A percentile compares a stretch with the other conserved stretches of the same genome.
phyloP scores from a whole-genome alignment of 805 yeast genomes.

The Candida odintsovae region DNA sequence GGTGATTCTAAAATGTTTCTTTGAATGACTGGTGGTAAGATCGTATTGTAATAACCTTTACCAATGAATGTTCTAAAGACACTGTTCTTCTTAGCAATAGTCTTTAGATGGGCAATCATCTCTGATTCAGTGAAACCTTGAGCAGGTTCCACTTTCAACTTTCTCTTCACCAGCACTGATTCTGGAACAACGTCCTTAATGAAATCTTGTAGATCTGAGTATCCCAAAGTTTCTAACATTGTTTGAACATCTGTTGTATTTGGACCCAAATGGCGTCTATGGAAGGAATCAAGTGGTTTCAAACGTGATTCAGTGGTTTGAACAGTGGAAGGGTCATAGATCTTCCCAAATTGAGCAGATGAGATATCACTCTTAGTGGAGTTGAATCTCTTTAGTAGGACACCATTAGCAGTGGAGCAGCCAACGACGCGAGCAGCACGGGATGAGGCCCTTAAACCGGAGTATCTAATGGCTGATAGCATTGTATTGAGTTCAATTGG shows the following conservation, averaged over 20 bases:
- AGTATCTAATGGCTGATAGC: neutral
- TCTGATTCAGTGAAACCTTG: conserved; percentile 79
- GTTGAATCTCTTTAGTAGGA: conserved; percentile 8
- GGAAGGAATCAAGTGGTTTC: conserved; percentile 68
- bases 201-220: conserved; percentile 62
- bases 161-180: conserved; percentile 64
- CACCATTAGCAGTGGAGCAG: no score
- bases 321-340: conserved; percentile 37
- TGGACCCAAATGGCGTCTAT: conserved; percentile 89
- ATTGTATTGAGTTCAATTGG: neutral
- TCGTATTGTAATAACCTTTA: conserved; percentile 90
- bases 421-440: neutral
- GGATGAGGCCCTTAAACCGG: neutral
- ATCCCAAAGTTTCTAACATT: conserved; percentile 67
- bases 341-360: conserved; percentile 41
- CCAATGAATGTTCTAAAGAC: conserved; percentile 78
- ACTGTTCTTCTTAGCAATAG: conserved; percentile 71
- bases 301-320: conserved; percentile 11
- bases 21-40: conserved; percentile 86
- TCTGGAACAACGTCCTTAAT: conserved; percentile 71
- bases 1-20: conserved; percentile 90
- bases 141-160: conserved; percentile 58
- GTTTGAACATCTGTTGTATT: conserved; percentile 50
- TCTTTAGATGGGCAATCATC: conserved; percentile 61
- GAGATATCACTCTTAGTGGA: conserved; percentile 44